These are phyloP conservation scores for Xanthoparmelia taractica DNA, from an alignment of 495 filamentous ascomycete genomes.

Conservation along the genomic window DNA sequence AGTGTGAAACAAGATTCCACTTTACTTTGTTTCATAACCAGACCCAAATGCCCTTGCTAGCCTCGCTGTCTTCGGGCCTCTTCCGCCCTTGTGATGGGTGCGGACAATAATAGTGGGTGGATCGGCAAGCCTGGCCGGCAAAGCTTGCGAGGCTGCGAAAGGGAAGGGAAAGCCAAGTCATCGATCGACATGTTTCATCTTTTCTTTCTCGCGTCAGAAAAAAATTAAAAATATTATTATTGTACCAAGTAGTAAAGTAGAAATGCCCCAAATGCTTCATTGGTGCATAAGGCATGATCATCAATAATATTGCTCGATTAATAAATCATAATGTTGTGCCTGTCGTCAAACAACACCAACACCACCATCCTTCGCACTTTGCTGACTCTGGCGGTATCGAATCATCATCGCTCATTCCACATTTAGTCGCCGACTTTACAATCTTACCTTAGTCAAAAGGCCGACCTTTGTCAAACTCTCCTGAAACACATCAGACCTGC, in stretches of 20 bases:
- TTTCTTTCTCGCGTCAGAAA: not conserved
- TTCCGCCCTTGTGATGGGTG: not conserved
- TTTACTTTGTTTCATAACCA: constrained; percentile 7
- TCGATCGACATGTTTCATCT: constrained; percentile 2
- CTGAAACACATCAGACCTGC: not conserved
- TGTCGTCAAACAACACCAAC: not conserved
- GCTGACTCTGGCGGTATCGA: not conserved
- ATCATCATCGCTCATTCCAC: not conserved
- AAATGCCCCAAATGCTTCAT: not conserved
- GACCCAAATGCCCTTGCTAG: not conserved
- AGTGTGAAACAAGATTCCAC: not conserved
- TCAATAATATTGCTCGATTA: not conserved
- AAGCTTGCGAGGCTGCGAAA: too few relatives aligned
- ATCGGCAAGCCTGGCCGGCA: not conserved
- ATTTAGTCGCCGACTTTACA: not conserved
- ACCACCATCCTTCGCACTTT: not conserved
- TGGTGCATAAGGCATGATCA: not conserved
- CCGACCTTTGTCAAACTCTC: not conserved
- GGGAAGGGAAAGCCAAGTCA: not conserved
- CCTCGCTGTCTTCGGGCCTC: not conserved
- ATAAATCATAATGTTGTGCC: not conserved
- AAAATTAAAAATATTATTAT: not conserved
- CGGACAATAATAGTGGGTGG: not conserved
- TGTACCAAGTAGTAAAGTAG: too few relatives aligned
- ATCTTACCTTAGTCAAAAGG: not conserved